Evolutionary conservation across 139 green algal species (phyloP).

Genomic region (Zygnema cylindricum): DNA sequence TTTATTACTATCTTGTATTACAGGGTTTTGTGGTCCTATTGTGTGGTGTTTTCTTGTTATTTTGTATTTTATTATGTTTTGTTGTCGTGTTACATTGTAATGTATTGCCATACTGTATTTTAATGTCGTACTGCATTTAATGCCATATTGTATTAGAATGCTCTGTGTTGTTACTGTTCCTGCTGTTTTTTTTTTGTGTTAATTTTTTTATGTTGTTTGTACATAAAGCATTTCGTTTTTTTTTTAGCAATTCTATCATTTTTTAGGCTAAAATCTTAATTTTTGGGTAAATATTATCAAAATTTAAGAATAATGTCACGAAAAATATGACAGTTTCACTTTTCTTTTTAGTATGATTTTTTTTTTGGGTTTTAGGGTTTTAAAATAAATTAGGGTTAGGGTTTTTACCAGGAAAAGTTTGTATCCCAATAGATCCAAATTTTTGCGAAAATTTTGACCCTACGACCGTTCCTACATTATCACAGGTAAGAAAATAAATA

Average conservation of each 20-base stretch:
- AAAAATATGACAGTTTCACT: background rate
- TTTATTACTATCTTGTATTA: background rate
- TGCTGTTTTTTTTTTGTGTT: background rate
- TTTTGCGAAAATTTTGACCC: slow-evolving; percentile 85
- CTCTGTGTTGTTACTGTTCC: background rate
- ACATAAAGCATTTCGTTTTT: background rate
- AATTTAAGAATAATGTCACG: background rate
- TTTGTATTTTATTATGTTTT: background rate
- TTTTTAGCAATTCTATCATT: background rate
- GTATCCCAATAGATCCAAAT: slow-evolving; percentile 89
- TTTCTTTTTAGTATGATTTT: slow-evolving; percentile 10
- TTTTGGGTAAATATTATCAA: background rate
- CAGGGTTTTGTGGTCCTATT: background rate
- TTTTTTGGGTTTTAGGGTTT: background rate
- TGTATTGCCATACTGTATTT: background rate
- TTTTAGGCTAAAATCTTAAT: background rate
- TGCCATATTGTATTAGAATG: background rate
- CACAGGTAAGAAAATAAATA: slow-evolving; percentile 66
- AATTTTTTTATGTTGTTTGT: background rate
- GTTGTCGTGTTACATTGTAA: background rate
- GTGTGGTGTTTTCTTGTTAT: background rate
- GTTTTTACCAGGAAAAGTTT: slow-evolving; percentile 78
- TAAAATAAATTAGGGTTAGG: background rate
- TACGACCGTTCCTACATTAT: slow-evolving; percentile 80
- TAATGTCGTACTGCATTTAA: background rate